Evolutionary conservation across 768 basidiomycete genomes (phyloP), one percentile per base, ranked within the genome.

Genomic region (Lactifluus pinguis): DNA sequence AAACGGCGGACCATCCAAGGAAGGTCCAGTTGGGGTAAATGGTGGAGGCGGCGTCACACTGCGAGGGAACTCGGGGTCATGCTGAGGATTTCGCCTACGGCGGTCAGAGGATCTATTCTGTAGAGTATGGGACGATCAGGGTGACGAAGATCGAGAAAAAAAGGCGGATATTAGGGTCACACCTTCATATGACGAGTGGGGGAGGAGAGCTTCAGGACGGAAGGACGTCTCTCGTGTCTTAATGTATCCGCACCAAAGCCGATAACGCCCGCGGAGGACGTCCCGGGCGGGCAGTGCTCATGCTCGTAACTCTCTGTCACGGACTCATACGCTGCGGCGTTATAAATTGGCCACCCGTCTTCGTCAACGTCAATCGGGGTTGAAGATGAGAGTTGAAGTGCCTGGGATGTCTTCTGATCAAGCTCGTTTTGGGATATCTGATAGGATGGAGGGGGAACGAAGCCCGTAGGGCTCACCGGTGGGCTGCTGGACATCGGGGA

Each of bases 1-100:
- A 53, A 75, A 76, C 11, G 73, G 68, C 0, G 72, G 73, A 0
- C 77, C 79, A 60, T 78, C 75, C 0, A 72, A 65, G 29, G 71
- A 71, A 6, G 75, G 72, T 1, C 71, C 76, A 11, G 71, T 67
- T 0, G 72, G 57, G 14, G 71, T 67, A 65, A 77, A 79, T 8
- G 76, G 74, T 0, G 79, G 79, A 1, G 78, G 78, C 38, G 71
- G 73, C 38, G 68, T 66, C 14, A 55, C 54, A 10, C 32, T 49
- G 39, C 65, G 60, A n/a, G 11, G n/a, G 51, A 32, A 55, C 19
- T 58, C 49, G 49, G 42, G 17, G 10, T 48, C 57, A n/a, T 47
- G 21, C 2, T 11, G 17, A 25, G 32, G n/a, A 34, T 44, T 49
- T 25, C 19, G 45, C 14, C 53, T 55, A 32, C 41, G 49, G 25